Evolutionary conservation across 345 rosid species (phyloP), one percentile per base, ranked within the genome.

Genomic region (Melastoma malabathricum): DNA sequence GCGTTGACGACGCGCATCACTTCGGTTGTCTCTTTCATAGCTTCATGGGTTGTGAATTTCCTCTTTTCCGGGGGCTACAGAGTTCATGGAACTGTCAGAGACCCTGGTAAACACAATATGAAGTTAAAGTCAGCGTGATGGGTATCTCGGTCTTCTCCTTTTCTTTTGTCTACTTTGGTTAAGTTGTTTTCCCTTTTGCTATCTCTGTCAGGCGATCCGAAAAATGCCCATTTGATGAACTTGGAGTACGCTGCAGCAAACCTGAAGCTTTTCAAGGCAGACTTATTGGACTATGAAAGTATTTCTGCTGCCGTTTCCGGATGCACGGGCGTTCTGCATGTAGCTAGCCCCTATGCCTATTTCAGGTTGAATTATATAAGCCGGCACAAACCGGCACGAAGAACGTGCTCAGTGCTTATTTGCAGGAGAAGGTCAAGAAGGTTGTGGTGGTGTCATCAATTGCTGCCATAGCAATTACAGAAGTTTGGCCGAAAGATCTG

Each of bases 401-500:
- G 46, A 76, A 76, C 55, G 85, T 74, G 13, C 55, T 76, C 1
- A 38, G 74, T 56, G 76, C 82, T 16, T 76, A 82, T 39, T 19
- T 39, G 18, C 54, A 67, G 49, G 74, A 63, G 13, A 67, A 72
- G 59, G 82, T 69, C 48, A 74, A 69, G 67, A 68, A 55, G 55
- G 78, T 71, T 57, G 78, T 80, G 22, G 64, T 72, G 38, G 80
- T 74, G 15, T 74, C 75, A 13, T 80, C 82, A 18, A 46, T 54
- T 3, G 71, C 63, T 25, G 82, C 78, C 3, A 67, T 76, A 52
- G 17, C 48, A 18, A 29, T 46, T 44, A 64, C 71, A 13, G 80
- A 73, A 15, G 47, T 43, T 17, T 76, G 78, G 80, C 74, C 76
- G 6, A 54, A 55, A 56, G 67, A 48, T 56, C 58, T 62, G 34